Base-by-base conservation (phyloP, 1,284 basidiomycete genomes). In the Coriolopsis trogii region DNA sequence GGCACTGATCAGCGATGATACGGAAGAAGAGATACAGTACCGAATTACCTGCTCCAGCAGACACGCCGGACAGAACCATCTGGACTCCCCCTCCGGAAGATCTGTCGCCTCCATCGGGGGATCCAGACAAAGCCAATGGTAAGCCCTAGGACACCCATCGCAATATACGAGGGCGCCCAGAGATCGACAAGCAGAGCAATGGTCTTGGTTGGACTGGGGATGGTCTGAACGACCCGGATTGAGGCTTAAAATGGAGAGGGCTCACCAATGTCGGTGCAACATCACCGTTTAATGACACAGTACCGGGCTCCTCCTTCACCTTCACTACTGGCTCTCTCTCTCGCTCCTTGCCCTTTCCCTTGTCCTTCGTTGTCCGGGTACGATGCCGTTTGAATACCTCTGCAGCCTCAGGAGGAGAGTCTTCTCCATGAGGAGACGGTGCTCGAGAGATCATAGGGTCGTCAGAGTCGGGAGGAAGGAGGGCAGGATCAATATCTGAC, bases 61-160 rank as follows among this genome's bases (percentile, higher is more conserved):
- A 72, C 92, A 95, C 41, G 81, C 78, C 34, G 87, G 89, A 73
- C 96, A 99, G 74, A 89, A 98, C 97, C 97, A 99, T 62, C 83
- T 82, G 51, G 76, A 77, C 65, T 96, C 93, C 40, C 89, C 89
- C 60, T 90, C 89, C 46, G 87, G 85, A 38, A 92, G 75, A 63
- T 98, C 94, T 62, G 89, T 81, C 46, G 87, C 78, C 60, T 95
- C 91, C 73, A 98, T 83, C 20, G 96, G 96, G 36, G 96, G 96
- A 68, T 98, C 91, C 63, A 99, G 82, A 70, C 96, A 99, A 81
- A 88, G 87, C 55, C 98, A 86, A 72, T 99, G 96, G 70, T 98
- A 99, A 20, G 94, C 93, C 58, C 91, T 80, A 26, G 96, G 93
- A 68, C 97, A 99, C 12, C 95, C 95, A 68, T 99, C 96, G 71